Evolutionary conservation across 2,329 filamentous ascomycete genomes (phyloP), one percentile per base, ranked within the genome.

Genomic region (Orbilia quercus): DNA sequence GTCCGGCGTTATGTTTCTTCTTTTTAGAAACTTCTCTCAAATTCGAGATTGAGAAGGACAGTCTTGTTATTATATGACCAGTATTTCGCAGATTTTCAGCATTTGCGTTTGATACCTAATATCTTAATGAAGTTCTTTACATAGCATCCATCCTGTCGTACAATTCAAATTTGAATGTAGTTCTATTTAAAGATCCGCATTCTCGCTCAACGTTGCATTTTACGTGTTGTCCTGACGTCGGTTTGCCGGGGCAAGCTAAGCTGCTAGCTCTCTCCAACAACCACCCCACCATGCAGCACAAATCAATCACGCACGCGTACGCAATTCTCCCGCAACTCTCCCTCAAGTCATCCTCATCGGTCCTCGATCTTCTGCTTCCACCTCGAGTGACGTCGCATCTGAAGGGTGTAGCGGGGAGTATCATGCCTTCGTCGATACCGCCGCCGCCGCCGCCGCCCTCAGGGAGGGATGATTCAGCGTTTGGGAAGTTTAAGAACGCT

Each of bases 381-480:
- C 58, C 57, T 23, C 38, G 66, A 34, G 25, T 63, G 50, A 57
- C 34, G 11, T 71, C 50, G 12, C 57, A 63, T 20, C 25, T 63
- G 2, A 63, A 72, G 25, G 66, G 58, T 53, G 48, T 72, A 34
- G 55, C 64, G 25, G 66, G 40, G n/a, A 45, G 36, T 34, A 25
- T 42, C 58, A 72, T 72, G 69, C 20, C 54, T 11, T 59, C 57
- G 20, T 23, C 55, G 5, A 14, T 62, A 12, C 65, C 67, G 25
- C 59, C 69, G 20, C 60, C 69, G 9, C 69, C 60, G 14, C 54
- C 69, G n/a, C 34, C 54, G n/a, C 69, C 60, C 12, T 18, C 58
- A 20, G 42, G 22, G 5, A 53, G 36, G 16, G 57, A 65, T 25
- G 53, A 60, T n/a, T 60, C 69, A 5, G 18, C 60, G 16, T 73